phyloP scores from a whole-genome alignment of 2,329 filamentous ascomycete genomes.

The Endocalyx cinctus region DNA sequence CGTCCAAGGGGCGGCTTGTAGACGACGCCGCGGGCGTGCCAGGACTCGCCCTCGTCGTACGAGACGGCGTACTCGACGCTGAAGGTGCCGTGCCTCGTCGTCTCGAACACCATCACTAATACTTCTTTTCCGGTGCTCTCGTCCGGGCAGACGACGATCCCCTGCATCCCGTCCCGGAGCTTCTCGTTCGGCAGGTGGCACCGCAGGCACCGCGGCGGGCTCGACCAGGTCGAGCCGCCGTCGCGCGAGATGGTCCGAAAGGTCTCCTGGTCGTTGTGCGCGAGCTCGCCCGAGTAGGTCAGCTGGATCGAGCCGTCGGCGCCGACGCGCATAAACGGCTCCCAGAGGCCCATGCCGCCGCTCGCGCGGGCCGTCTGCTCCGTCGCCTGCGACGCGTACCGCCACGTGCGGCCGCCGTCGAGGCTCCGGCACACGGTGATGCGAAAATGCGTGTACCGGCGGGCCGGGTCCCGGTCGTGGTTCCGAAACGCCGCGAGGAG shows the following conservation, averaged over 20 bases:
- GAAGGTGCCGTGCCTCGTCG: conserved; percentile 35
- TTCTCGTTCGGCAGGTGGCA: conserved; percentile 30
- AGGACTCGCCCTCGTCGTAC: conserved; percentile 37
- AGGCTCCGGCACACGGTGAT: conserved; percentile 44
- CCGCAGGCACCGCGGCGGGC: conserved; percentile 32
- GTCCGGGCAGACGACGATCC: conserved; percentile 25
- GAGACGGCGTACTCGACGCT: conserved; percentile 40
- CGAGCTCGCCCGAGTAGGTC: conserved; percentile 42
- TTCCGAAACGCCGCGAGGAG: conserved; percentile 46
- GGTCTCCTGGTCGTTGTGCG: conserved; percentile 42
- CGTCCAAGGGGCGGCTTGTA: conserved; percentile 32
- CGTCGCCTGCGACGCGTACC: conserved; percentile 37
- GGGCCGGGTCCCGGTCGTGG: conserved; percentile 32
- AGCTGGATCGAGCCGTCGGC: conserved; percentile 32
- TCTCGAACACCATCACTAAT: conserved; percentile 43
- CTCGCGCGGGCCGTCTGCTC: conserved; percentile 37
- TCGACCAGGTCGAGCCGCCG: conserved; percentile 37
- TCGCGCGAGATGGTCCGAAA: conserved; percentile 42
- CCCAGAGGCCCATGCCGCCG: conserved; percentile 42
- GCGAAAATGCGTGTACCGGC: conserved; percentile 35
- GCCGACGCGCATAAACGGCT: conserved; percentile 43
- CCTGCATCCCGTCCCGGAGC: conserved; percentile 40
- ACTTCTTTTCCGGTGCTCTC: conserved; percentile 25
- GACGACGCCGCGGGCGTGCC: conserved; percentile 35
- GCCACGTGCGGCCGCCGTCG: conserved; percentile 39